These are phyloP conservation scores for Cadophora luteo-olivacea DNA, from an alignment of 2,329 filamentous ascomycete species.

Conservation along the genomic window DNA sequence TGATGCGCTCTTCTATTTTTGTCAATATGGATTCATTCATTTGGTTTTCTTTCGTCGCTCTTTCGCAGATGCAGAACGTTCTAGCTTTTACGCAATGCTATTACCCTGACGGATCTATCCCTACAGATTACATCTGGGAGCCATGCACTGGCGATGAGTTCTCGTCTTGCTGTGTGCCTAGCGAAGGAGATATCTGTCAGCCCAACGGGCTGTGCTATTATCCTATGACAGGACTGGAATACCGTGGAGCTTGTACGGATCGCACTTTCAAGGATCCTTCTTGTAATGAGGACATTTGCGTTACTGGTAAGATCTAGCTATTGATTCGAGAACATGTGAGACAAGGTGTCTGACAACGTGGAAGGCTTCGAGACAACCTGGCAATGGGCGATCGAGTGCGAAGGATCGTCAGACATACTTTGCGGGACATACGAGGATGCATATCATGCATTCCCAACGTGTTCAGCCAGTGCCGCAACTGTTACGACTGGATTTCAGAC, in stretches of 20 bases:
- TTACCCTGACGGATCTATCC: conserved; percentile 35
- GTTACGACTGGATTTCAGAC: conserved; percentile 21
- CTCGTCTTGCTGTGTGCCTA: conserved; percentile 32
- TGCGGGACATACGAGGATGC: conserved; percentile 15
- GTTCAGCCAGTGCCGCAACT: conserved; percentile 19
- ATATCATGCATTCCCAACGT: conserved; percentile 23
- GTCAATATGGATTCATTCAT: conserved; percentile 15
- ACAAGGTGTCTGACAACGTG: background rate
- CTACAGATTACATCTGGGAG: conserved; percentile 33
- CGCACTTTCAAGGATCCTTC: conserved; percentile 32
- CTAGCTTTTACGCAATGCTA: conserved; percentile 30
- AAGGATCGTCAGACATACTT: conserved; percentile 17
- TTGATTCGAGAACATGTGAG: background rate
- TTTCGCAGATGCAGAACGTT: conserved; percentile 19
- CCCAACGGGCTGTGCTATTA: conserved; percentile 32
- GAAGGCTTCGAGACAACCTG: conserved; percentile 32
- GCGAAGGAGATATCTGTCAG: conserved; percentile 34
- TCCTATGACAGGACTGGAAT: conserved; percentile 12
- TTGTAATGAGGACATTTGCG: conserved; percentile 30
- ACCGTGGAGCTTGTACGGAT: conserved; percentile 35
- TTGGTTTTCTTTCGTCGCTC: conserved; percentile 20
- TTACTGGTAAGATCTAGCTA: conserved; percentile 23
- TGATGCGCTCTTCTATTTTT: conserved; percentile 1
- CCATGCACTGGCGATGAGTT: conserved; percentile 29
- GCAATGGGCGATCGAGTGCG: conserved; percentile 29